Percentiles rank a stretch among this genome's conserved stretches.
Evolutionary conservation across 2,329 filamentous ascomycete genomes (phyloP).

Genomic region (Tolypocladium album): DNA sequence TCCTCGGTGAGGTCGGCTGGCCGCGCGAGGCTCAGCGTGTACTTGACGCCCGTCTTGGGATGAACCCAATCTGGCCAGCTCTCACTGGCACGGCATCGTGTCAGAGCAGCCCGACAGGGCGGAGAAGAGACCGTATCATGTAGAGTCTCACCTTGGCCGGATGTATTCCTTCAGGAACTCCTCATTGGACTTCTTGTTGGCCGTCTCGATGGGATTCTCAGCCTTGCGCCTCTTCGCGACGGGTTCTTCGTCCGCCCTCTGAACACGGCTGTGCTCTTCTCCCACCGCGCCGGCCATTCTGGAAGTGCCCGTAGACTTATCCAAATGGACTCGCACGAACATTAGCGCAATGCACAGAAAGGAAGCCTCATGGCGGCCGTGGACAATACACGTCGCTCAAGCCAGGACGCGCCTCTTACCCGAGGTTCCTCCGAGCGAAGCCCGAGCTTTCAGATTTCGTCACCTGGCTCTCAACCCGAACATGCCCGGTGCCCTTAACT

Average conservation of each 20-base stretch:
- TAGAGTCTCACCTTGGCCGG: conserved; percentile 28
- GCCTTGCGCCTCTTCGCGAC: neutral
- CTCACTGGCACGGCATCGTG: neutral
- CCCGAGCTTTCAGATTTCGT: neutral
- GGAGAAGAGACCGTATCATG: too few species aligned
- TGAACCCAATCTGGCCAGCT: conserved; percentile 38
- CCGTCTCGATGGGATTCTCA: conserved; percentile 31
- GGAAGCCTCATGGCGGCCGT: neutral
- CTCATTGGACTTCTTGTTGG: conserved; percentile 34
- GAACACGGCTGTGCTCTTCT: neutral
- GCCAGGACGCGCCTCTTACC: neutral
- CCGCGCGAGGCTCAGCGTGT: conserved; percentile 32
- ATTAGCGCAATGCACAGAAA: neutral
- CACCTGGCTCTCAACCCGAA: neutral
- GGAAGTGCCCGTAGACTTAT: neutral
- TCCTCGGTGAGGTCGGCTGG: conserved; percentile 25
- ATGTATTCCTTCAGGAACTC: conserved; percentile 39
- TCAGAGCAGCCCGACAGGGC: neutral
- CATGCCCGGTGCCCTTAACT: neutral
- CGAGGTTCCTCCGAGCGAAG: conserved; percentile 9
- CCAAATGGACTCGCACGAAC: neutral
- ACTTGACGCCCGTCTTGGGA: conserved; percentile 28
- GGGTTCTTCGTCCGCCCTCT: neutral
- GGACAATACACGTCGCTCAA: neutral
- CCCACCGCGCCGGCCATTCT: neutral